phyloP scores from a whole-genome alignment of 495 filamentous ascomycete genomes.

The Lichenothelia convexa region DNA sequence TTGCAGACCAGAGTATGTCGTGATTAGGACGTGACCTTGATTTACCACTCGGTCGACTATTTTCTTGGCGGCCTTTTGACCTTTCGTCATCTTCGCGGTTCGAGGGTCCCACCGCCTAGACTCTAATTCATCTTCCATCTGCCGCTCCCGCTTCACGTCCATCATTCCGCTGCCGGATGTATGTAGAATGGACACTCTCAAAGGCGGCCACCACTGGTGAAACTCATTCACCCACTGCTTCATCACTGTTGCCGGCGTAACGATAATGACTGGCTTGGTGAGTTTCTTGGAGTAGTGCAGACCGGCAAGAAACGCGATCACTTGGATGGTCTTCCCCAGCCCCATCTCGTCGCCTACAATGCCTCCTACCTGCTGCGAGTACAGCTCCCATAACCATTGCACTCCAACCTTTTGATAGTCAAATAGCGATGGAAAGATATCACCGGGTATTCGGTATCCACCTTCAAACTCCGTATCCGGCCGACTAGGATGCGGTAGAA shows the following conservation, averaged over 20 bases:
- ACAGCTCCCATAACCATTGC: slow-evolving; percentile 91
- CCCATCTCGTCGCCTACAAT: slow-evolving; percentile 98
- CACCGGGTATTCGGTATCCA: slow-evolving; percentile 67
- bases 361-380: slow-evolving; percentile 72
- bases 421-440: slow-evolving; percentile 77
- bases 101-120: slow-evolving; percentile 21
- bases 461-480: slow-evolving; percentile 54
- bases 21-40: slow-evolving; percentile 82
- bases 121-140: slow-evolving; percentile 49
- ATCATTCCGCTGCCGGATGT: slow-evolving; percentile 93
- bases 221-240: slow-evolving; percentile 98
- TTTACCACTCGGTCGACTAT: slow-evolving; percentile 70
- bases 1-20: slow-evolving; percentile 84
- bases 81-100: slow-evolving; percentile 26
- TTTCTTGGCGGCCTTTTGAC: slow-evolving; percentile 45
- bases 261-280: slow-evolving; percentile 67
- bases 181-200: slow-evolving; percentile 87
- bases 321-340: slow-evolving; percentile 86
- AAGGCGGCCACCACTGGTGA: slow-evolving; percentile 90
- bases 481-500: slow-evolving; percentile 63
- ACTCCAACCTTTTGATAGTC: slow-evolving; percentile 92
- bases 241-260: slow-evolving; percentile 84
- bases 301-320: slow-evolving; percentile 78
- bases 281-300: slow-evolving; percentile 78
- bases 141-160: slow-evolving; percentile 49